Base-by-base conservation (phyloP, 306 rosid genomes). In the Rosa lucieae region DNA sequence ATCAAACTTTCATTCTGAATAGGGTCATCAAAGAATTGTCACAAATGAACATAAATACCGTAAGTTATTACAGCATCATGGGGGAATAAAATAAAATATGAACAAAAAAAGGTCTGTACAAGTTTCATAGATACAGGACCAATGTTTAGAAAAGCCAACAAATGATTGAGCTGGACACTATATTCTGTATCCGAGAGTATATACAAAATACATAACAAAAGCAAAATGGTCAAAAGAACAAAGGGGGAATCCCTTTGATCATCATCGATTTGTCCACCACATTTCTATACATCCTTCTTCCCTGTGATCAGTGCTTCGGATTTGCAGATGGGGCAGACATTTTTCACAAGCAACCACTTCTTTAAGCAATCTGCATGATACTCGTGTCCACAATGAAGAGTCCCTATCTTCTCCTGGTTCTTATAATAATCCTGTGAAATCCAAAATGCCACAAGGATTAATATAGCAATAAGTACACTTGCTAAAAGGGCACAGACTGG, bases 281-380 rank as follows among this genome's bases (percentile, higher is more conserved):
- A 47, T 68, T 74, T 42, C 84, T 88, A 92, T 77, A 69, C 79
- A 79, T 79, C 85, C 77, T 62, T 87, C 83, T 77, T 82, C 74
- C 84, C 86, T 3, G 83, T 73, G 39, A 62, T 72, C 85, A 91
- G 68, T 15, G 99, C 99, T 85, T 96, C 98, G 8, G 96, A 93
- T 83, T 96, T 96, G 97, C 99, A 96, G 75, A 96, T 73, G 15
- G 99, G 98, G 80, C 99, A 96, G 26, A 88, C 96, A 63, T 96
- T 96, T 85, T 96, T 96, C 10, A 91, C 87, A 23, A 89, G 82
- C 86, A 96, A 78, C 99, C 99, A 96, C 77, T 90, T 89, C 88
- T 74, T 90, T 26, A 96, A 77, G 89, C 99, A 96, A 53, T 79
- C 85, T 17, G 85, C 94, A 77, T 96, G 99, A 61, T 96, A 96